These are phyloP conservation scores for Primulina eburnea DNA, from an alignment of 257 asterid genomes.

Conservation along the genomic window DNA sequence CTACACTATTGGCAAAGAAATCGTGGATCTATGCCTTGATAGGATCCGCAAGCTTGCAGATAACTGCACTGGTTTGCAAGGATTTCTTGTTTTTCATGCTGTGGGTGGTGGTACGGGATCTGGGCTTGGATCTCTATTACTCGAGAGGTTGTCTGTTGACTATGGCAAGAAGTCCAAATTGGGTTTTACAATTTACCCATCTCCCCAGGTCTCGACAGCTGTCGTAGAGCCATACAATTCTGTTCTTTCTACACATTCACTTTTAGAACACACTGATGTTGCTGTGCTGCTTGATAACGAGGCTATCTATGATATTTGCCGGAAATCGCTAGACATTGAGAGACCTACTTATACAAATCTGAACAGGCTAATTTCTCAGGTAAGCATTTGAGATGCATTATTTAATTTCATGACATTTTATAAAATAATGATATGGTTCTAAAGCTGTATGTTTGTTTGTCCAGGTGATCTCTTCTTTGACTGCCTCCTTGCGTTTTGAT, in stretches of 20 bases:
- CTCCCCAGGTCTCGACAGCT: conserved; percentile 96
- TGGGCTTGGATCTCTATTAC: conserved; percentile 80
- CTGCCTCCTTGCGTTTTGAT: conserved; percentile 87
- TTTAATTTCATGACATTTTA: not conserved
- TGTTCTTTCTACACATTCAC: conserved; percentile 89
- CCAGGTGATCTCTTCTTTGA: conserved; percentile 83
- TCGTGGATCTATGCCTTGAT: conserved; percentile 85
- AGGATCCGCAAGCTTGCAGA: conserved; percentile 93
- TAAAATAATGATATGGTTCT: not conserved
- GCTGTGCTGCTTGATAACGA: conserved; percentile 91
- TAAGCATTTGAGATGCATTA: conserved; percentile 4
- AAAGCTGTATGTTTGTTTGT: not conserved
- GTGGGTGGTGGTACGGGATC: conserved; percentile 99
- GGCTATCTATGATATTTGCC: conserved; percentile 92
- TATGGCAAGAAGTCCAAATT: conserved; percentile 85
- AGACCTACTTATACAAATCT: conserved; percentile 93
- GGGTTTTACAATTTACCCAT: conserved; percentile 89
- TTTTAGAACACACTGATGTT: conserved; percentile 91
- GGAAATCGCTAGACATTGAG: conserved; percentile 88
- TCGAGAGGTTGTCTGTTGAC: conserved; percentile 90
- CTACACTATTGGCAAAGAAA: conserved; percentile 87
- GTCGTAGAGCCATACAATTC: conserved; percentile 96
- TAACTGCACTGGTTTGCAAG: conserved; percentile 90
- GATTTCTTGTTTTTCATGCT: conserved; percentile 88
- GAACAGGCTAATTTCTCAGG: conserved; percentile 95